phyloP scores from a whole-genome alignment of 177 flowering plant species.

The Vitis hybrid region DNA sequence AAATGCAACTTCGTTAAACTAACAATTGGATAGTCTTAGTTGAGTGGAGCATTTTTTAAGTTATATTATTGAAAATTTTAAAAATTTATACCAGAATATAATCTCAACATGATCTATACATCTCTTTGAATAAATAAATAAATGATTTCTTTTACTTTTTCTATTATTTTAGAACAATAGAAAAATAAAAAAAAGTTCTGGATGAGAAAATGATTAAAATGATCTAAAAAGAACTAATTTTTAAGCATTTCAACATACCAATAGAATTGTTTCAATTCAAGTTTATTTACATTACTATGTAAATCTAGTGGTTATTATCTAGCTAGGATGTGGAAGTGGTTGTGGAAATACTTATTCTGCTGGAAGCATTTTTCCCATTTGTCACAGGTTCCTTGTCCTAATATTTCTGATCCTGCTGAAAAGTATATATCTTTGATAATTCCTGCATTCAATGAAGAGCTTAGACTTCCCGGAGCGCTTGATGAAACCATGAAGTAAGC shows the following conservation, averaged over 20 bases:
- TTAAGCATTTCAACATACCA: not conserved
- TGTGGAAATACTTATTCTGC: not conserved
- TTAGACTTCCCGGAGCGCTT: slow-evolving; percentile 83
- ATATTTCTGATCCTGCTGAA: slow-evolving; percentile 77
- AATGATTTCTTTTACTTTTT: too few relatives aligned
- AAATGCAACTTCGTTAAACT: too few relatives aligned
- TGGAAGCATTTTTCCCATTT: slow-evolving; percentile 5
- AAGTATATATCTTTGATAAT: slow-evolving; percentile 83
- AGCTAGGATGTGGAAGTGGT: not conserved
- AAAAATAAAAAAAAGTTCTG: too few relatives aligned
- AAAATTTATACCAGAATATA: too few relatives aligned
- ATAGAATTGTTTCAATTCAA: not conserved
- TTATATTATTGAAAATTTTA: too few relatives aligned
- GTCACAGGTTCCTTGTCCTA: slow-evolving; percentile 76
- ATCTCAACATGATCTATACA: not conserved
- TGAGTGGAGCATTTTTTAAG: too few relatives aligned
- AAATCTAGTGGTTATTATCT: not conserved
- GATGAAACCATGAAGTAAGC: slow-evolving; percentile 83
- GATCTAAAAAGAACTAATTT: too few relatives aligned
- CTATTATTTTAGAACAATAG: too few relatives aligned
- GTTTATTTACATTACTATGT: not conserved
- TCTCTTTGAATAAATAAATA: not conserved
- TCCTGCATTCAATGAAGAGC: slow-evolving; percentile 95
- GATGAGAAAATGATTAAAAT: too few relatives aligned
- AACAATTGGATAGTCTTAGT: too few relatives aligned